Percentiles rank a stretch among this genome's conserved stretches.
phyloP scores from a whole-genome alignment of 2,329 filamentous ascomycete genomes.

The Anthostomella pinea region DNA sequence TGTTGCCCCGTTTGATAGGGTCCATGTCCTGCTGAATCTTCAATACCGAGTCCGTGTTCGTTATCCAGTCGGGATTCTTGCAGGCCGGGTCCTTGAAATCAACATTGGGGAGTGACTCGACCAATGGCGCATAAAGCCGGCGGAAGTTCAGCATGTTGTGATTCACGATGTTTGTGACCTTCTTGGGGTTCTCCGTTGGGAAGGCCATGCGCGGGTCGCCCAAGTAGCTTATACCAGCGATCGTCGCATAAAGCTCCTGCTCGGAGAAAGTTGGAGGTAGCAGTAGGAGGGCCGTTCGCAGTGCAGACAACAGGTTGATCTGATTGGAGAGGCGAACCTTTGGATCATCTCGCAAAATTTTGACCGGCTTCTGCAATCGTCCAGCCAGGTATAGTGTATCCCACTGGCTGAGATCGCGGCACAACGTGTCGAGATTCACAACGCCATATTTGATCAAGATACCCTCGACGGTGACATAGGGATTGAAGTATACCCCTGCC shows the following conservation, averaged over 20 bases:
- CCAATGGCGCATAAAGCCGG: constrained; percentile 82
- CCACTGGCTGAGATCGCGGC: constrained; percentile 84
- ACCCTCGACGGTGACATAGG: constrained; percentile 90
- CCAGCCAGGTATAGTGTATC: constrained; percentile 95
- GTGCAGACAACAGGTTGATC: constrained; percentile 87
- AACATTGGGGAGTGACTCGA: constrained; percentile 87
- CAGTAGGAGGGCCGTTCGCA: constrained; percentile 84
- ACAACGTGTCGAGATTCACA: constrained; percentile 87
- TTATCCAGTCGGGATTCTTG: constrained; percentile 58
- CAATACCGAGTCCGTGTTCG: constrained; percentile 62
- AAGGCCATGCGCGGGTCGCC: constrained; percentile 95
- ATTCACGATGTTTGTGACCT: constrained; percentile 90
- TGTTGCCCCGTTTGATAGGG: constrained; percentile 84
- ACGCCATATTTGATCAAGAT: constrained; percentile 98
- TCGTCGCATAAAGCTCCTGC: constrained; percentile 82
- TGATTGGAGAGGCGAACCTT: constrained; percentile 92
- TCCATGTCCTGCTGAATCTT: constrained; percentile 87
- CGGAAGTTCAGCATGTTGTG: constrained; percentile 92
- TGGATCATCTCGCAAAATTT: constrained; percentile 92
- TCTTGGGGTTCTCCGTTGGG: constrained; percentile 84
- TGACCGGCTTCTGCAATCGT: constrained; percentile 89
- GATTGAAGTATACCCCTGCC: constrained; percentile 96
- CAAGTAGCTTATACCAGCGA: constrained; percentile 88
- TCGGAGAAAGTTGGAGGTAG: constrained; percentile 84
- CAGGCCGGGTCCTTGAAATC: constrained; percentile 66